Base-by-base conservation (phyloP, 495 filamentous ascomycete genomes). In the Penicillium verhagenii region DNA sequence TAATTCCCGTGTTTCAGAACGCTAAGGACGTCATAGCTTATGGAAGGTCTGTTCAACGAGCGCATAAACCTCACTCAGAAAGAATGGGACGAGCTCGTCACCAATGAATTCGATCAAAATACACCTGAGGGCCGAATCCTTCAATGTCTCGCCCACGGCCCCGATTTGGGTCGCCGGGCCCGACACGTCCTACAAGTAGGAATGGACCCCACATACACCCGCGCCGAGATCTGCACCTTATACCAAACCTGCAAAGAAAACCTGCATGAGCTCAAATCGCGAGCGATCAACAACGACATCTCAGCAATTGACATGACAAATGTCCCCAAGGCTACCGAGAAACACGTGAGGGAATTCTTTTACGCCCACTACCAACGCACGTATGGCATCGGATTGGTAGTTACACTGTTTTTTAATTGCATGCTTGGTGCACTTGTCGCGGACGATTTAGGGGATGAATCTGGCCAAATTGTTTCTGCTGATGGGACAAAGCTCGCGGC, bases 31-130 rank as follows among this genome's bases (percentile, higher is more conserved):
- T 16, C 21, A 31, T 24, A 76, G 75, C 57, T 77, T 5, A 72
- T 78, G 35, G 74, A 78, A 49, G 72, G 70, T 0, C 47, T 78
- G 13, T 72, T 69, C 47, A 73, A 72, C 28, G 57, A 67, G 1
- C 58, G 60, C 35, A 76, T 78, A n/a, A 47, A 66, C 5, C 63
- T 75, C 8, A 66, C 43, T 4, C 52, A 52, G 4, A 28, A 68
- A 23, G 72, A 78, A 49, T 78, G 74, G 74, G 58, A 63, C 3
- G 35, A 47, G 16, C 64, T 78, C 4, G 69, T 73, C 24, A 52
- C 40, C 10, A 70, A 49, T 37, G 64, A 72, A 24, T 54, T 67
- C 28, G 70, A 73, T 39, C 19, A 35, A 26, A 23, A 16, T 0
- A 50, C 51, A 3, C 65, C 65, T 1, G 72, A 74, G 20, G 69